A percentile compares a stretch with the other conserved stretches of the same genome.
phyloP scores from a whole-genome alignment of 2,329 filamentous ascomycete species.

The Scedosporium dehoogii region DNA sequence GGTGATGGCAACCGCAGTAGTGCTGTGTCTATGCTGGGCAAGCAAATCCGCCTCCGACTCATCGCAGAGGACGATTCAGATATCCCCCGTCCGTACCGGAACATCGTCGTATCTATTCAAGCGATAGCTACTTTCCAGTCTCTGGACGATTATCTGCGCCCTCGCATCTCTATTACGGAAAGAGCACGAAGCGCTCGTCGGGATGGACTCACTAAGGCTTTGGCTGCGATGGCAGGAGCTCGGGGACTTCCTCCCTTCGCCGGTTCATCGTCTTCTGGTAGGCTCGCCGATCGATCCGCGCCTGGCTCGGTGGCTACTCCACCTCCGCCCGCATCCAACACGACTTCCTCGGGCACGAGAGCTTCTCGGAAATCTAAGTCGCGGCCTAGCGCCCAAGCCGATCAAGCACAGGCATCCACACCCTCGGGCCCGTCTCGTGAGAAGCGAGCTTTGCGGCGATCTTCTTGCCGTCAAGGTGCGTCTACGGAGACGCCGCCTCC shows the following conservation, averaged over 20 bases:
- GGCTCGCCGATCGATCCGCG: slow-evolving; percentile 35
- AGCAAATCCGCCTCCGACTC: slow-evolving; percentile 83
- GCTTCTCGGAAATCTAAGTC: slow-evolving; percentile 34
- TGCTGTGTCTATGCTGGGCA: slow-evolving; percentile 90
- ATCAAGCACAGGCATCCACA: slow-evolving; percentile 31
- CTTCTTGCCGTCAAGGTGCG: slow-evolving; percentile 48
- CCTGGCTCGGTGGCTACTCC: slow-evolving; percentile 25
- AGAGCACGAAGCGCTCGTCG: slow-evolving; percentile 44
- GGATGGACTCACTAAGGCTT: slow-evolving; percentile 55
- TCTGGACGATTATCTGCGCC: slow-evolving; percentile 88
- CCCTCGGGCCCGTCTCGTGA: slow-evolving; percentile 41
- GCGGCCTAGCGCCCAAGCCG: slow-evolving; percentile 22
- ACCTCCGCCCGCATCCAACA: slow-evolving; percentile 22
- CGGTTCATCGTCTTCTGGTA: slow-evolving; percentile 32
- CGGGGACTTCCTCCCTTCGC: slow-evolving; percentile 42
- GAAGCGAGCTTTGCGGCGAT: slow-evolving; percentile 51
- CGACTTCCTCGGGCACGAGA: slow-evolving; percentile 34
- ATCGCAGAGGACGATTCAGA: slow-evolving; percentile 84
- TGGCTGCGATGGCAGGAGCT: slow-evolving; percentile 70
- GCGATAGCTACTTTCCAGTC: slow-evolving; percentile 97
- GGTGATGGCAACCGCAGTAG: slow-evolving; percentile 85
- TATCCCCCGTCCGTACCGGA: slow-evolving; percentile 77
- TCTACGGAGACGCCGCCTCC: slow-evolving; percentile 41
- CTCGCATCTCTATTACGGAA: slow-evolving; percentile 55
- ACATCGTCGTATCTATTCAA: slow-evolving; percentile 97